Percentiles rank a stretch among this genome's conserved stretches.
These are phyloP conservation scores for Scedosporium dehoogii DNA, from an alignment of 2,329 filamentous ascomycete genomes.

Conservation along the genomic window DNA sequence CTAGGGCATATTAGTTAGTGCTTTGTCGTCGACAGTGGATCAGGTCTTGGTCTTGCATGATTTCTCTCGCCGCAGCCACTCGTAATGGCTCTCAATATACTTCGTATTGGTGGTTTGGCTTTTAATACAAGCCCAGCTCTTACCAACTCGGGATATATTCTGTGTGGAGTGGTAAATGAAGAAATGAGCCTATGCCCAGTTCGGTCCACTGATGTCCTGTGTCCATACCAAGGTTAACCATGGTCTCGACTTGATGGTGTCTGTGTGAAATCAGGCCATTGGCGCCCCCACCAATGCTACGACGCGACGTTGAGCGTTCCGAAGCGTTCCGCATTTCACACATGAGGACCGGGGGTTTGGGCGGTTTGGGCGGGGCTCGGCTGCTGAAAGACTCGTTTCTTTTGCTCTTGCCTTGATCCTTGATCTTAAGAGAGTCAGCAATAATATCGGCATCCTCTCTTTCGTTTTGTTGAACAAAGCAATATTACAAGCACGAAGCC, in stretches of 20 bases:
- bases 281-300: neutral
- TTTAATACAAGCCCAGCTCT: neutral
- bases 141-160: neutral
- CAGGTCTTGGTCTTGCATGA: neutral
- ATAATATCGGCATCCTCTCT: too few relatives aligned
- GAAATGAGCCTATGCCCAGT: too few relatives aligned
- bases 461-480: too few relatives aligned
- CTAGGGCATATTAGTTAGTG: neutral
- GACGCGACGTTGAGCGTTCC: neutral
- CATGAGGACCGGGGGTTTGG: too few relatives aligned
- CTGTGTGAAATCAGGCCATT: neutral
- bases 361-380: neutral
- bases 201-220: neutral
- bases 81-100: neutral
- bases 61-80: neutral
- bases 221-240: neutral
- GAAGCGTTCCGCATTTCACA: neutral
- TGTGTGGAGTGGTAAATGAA: too few relatives aligned
- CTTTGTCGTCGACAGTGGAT: neutral
- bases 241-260: neutral
- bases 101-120: neutral
- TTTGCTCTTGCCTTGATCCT: too few relatives aligned
- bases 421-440: too few relatives aligned
- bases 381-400: neutral
- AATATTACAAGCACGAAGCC: too few relatives aligned